Percentiles rank a stretch among this genome's conserved stretches.
These are phyloP conservation scores for Sphagnum tenellum DNA, from an alignment of 225 moss, liverwort and hornwort genomes.

Conservation along the genomic window DNA sequence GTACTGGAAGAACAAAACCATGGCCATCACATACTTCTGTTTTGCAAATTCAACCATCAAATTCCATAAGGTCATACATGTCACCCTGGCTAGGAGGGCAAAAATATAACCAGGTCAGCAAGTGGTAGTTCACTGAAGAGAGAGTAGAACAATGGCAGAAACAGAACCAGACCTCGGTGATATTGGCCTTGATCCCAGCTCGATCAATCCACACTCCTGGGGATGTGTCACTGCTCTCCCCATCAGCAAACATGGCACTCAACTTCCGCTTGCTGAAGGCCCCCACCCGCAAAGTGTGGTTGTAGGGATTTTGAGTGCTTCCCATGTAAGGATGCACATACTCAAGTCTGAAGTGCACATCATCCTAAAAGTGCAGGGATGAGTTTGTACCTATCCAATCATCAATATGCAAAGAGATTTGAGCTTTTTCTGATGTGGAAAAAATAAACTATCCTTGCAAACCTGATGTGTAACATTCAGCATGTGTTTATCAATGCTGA, in stretches of 20 bases:
- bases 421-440: too few relatives aligned
- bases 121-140: too few relatives aligned
- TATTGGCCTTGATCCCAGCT: slow-evolving; percentile 49
- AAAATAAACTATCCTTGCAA: too few relatives aligned
- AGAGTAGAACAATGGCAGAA: not conserved
- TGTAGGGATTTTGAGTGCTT: slow-evolving; percentile 10
- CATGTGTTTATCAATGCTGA: too few relatives aligned
- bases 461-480: too few relatives aligned
- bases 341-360: slow-evolving; percentile 48
- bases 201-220: slow-evolving; percentile 64
- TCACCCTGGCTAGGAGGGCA: too few relatives aligned
- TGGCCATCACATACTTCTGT: too few relatives aligned
- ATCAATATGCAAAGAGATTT: not conserved
- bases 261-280: slow-evolving; percentile 54
- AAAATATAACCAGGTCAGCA: too few relatives aligned
- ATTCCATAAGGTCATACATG: too few relatives aligned
- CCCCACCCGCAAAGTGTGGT: slow-evolving; percentile 29
- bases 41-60: too few relatives aligned
- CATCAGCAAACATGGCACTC: slow-evolving; percentile 38
- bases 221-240: slow-evolving; percentile 23
- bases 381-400: not conserved
- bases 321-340: slow-evolving; percentile 29
- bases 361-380: slow-evolving; percentile 25
- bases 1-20: too few relatives aligned
- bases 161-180: slow-evolving; percentile 27